Percentiles rank a stretch among this genome's conserved stretches.
Evolutionary conservation across 371 early-diverging fungal species (phyloP).

Genomic region (Mortierella sp.): DNA sequence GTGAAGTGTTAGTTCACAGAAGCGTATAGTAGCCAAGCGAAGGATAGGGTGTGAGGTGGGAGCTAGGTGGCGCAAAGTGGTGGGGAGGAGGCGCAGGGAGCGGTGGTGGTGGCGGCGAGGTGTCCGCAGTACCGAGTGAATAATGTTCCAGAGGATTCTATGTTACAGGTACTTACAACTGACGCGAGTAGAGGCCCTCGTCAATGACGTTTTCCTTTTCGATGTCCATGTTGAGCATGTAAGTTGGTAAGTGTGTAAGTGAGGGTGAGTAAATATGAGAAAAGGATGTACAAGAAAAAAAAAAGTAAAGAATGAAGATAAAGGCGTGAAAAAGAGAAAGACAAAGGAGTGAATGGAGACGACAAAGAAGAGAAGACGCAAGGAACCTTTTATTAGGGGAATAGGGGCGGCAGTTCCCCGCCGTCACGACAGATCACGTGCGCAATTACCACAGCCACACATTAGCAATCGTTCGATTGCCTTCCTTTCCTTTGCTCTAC

Average conservation of each 20-base stretch:
- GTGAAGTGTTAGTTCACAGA: not conserved
- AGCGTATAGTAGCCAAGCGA: not conserved
- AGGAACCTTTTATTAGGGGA: not conserved
- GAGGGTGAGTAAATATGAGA: not conserved
- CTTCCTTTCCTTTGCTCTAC: not conserved
- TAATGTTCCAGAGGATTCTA: constrained; percentile 35
- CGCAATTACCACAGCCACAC: not conserved
- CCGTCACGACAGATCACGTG: not conserved
- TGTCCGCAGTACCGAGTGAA: constrained; percentile 19
- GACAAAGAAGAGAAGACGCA: not conserved
- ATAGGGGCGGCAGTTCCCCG: not conserved
- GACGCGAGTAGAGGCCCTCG: constrained; percentile 97
- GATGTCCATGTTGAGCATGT: constrained; percentile 48
- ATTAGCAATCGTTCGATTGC: not conserved
- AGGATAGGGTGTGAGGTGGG: not conserved
- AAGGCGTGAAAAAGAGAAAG: not conserved
- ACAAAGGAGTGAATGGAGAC: constrained; percentile 1
- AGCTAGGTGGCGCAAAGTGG: no score
- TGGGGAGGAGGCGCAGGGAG: not conserved
- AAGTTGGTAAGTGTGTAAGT: not conserved
- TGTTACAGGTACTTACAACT: constrained; percentile 83
- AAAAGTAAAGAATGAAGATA: not conserved
- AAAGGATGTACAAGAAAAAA: not conserved
- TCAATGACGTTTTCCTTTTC: constrained; percentile 77
- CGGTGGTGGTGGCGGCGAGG: not conserved